A percentile compares a stretch with the other conserved stretches of the same genome.
Conservation (phyloP, 106 monocot species). For the Amphibolis antarctica region DNA sequence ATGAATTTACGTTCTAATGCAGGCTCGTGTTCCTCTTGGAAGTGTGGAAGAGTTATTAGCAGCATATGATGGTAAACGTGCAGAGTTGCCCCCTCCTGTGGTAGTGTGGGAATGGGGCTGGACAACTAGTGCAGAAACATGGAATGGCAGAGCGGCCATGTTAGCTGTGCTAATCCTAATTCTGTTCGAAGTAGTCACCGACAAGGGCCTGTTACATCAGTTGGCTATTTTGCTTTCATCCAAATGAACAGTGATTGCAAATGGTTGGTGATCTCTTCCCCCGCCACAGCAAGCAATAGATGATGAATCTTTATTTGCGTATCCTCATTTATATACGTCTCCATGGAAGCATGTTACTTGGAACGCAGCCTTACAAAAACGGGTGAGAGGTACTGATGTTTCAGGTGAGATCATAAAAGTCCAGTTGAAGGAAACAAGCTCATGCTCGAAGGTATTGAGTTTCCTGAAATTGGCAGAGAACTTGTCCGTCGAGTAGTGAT, state of each 20-base stretch:
- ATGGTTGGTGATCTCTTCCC: background rate
- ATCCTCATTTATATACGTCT: too few species aligned
- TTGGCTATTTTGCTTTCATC: conserved; percentile 50
- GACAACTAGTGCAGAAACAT: conserved; percentile 94
- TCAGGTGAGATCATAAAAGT: too few species aligned
- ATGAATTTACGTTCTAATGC: conserved; percentile 9
- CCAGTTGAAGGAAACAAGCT: too few species aligned
- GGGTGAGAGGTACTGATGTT: too few species aligned
- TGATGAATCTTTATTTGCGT: too few species aligned
- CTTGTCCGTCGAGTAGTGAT: too few species aligned
- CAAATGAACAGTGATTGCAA: background rate
- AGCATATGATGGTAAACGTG: conserved; percentile 73
- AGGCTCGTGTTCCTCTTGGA: conserved; percentile 89
- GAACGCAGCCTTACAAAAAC: too few species aligned
- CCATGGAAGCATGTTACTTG: too few species aligned
- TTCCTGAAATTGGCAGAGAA: too few species aligned
- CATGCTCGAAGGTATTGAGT: too few species aligned
- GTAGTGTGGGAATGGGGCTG: conserved; percentile 97
- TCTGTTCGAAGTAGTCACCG: conserved; percentile 73
- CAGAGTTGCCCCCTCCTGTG: conserved; percentile 83
- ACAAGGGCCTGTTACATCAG: conserved; percentile 83
- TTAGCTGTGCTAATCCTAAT: conserved; percentile 67
- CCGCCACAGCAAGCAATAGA: too few species aligned
- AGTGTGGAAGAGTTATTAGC: conserved; percentile 95
- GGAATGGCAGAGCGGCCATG: conserved; percentile 96